Base-by-base conservation (phyloP, 495 filamentous ascomycete species). In the Tuber microsphaerosporum region DNA sequence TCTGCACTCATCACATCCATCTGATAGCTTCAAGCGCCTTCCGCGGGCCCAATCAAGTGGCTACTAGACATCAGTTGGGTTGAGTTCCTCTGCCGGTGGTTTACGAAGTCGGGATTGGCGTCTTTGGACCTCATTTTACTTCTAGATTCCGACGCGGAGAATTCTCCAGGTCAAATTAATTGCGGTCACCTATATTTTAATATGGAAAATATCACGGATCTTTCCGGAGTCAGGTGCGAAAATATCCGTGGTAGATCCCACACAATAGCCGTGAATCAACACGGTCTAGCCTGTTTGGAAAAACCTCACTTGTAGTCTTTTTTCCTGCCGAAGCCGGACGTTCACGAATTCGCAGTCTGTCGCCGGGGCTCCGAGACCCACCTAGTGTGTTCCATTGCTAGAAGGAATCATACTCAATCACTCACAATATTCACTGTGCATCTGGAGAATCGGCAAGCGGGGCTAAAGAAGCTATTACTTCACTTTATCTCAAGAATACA, bases 341-440 rank as follows among this genome's bases (percentile, higher is more conserved):
- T 65, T 34, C 56, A 31, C 26, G 26, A 65, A 65, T 26, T 34
- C 56, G 56, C 26, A 65, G 56, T 34, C 26, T 65, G 26, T 19
- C 26, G 14, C 26, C 26, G 56, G 56, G 26, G 26, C 10, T 65
- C 14, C 8, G 26, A 26, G 26, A 3, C 31, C 56, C 5, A 16
- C 26, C 56, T 34, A 34, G 56, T 65, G 16, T 26, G 26, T 34
- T 65, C 26, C 4, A 17, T 34, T 6, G 3, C 10, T 34, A 19
- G 56, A 31, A 65, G 26, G 56, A 65, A 65, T 65, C 56, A 65
- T 65, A 34, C 56, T 17, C 56, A 65, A 65, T 65, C 26, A 65
- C 56, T 65, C 56, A 65, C 56, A 65, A 65, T 65, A 65, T 65
- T 26, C 14, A 65, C 3, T 65, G 14, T 34, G 26, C 14, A 65